phyloP scores from a whole-genome alignment of 306 rosid genomes.

The Trifolium fragiferum region DNA sequence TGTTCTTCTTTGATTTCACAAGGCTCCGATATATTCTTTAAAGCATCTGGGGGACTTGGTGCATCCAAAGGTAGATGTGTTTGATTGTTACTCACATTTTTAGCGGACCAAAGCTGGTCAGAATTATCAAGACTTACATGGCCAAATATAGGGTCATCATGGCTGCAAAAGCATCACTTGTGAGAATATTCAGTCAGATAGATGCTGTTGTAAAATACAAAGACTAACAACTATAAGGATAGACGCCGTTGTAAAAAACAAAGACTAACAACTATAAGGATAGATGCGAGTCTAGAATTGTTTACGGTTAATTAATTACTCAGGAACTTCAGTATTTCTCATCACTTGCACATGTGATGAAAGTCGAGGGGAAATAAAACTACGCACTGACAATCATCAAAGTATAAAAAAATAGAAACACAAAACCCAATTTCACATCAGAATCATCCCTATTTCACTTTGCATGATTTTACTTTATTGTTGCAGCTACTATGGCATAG shows the following conservation, averaged over 20 bases:
- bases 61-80: conserved; percentile 51
- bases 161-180: conserved; percentile 85
- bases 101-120: conserved; percentile 79
- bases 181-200: conserved; percentile 67
- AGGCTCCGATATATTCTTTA: conserved; percentile 50
- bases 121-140: conserved; percentile 61
- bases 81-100: conserved; percentile 54
- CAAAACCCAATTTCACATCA: background rate
- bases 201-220: conserved; percentile 37
- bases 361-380: conserved; percentile 35
- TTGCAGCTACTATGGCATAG: conserved; percentile 9
- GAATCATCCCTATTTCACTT: conserved; percentile 24
- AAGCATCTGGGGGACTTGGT: conserved; percentile 45
- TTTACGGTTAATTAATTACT: conserved; percentile 27
- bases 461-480: background rate
- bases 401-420: background rate
- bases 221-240: conserved; percentile 10
- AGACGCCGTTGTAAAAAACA: conserved; percentile 25
- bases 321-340: conserved; percentile 13
- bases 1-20: conserved; percentile 58
- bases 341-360: background rate
- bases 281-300: conserved; percentile 15
- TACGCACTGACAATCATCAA: conserved; percentile 12
- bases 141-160: conserved; percentile 78
- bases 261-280: conserved; percentile 11